phyloP scores from a whole-genome alignment of 371 early-diverging fungal species.

The Lichtheimia ramosa region DNA sequence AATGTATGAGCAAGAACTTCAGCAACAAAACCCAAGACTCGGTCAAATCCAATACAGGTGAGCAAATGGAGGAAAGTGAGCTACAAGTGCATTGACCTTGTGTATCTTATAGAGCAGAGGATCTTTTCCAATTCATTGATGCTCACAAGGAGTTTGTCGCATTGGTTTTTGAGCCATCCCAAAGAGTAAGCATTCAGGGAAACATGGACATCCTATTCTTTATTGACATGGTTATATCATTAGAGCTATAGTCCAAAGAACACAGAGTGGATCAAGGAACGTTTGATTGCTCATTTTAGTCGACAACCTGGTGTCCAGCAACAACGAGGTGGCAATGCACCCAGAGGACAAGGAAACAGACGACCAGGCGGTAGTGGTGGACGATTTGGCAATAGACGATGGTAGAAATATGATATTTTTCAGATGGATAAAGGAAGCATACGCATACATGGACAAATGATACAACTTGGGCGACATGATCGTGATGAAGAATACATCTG shows the following conservation, averaged over 20 bases:
- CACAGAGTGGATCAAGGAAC: slow-evolving; percentile 50
- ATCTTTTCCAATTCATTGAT: slow-evolving; percentile 47
- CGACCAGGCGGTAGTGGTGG: not conserved
- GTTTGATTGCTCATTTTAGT: slow-evolving; percentile 44
- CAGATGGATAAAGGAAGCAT: too few species aligned
- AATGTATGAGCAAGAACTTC: slow-evolving; percentile 39
- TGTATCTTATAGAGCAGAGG: slow-evolving; percentile 31
- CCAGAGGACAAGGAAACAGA: not conserved
- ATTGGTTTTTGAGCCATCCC: slow-evolving; percentile 34
- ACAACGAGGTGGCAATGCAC: not conserved
- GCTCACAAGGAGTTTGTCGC: slow-evolving; percentile 49
- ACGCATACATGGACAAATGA: too few species aligned
- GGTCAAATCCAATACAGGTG: slow-evolving; percentile 50
- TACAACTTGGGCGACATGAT: too few species aligned
- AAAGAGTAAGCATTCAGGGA: not conserved
- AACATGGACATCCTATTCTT: not conserved
- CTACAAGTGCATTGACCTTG: not conserved
- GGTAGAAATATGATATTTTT: not conserved
- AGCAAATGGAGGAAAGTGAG: not conserved
- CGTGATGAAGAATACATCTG: too few species aligned
- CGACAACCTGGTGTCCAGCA: slow-evolving; percentile 3
- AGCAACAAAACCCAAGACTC: slow-evolving; percentile 39
- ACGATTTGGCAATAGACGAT: slow-evolving; percentile 8
- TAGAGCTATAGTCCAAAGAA: slow-evolving; percentile 44
- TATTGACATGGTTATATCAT: not conserved